Base-by-base conservation (phyloP, 1,284 basidiomycete species). In the Omphalotus olearius region DNA sequence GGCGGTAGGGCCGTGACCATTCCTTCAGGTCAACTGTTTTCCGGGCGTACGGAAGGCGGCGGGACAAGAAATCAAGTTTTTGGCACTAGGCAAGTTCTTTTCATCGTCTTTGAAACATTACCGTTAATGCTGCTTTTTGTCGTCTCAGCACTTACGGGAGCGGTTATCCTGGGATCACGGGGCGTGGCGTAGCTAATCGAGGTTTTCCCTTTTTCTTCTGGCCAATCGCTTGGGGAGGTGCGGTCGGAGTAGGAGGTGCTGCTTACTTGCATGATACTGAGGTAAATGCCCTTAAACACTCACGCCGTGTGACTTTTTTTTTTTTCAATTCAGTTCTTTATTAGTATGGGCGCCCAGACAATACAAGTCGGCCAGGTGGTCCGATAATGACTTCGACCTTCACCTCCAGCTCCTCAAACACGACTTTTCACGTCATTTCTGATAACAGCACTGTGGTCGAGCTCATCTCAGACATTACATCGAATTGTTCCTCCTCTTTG, bases 131-230 rank as follows among this genome's bases (percentile, higher is more conserved):
- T n/a, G 45, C 23, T 23, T 23, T 5, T 5, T n/a, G 43, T 17
- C 43, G 39, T 14, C 51, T 23, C 47, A 82, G 79, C 35, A 64
- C 65, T 23, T 84, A 80, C 57, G 81, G 81, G 14, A 82, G 80
- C 57, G 81, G 82, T 2, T 83, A 83, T 64, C 80, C 80, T 45
- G 72, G 73, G 4, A 42, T 66, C 1, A n/a, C 64, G 2, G 65
- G 64, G 6, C 67, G 74, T 38, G 75, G 78, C 14, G 77, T 80
- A 7, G 59, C 61, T 2, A 69, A 69, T 7, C 69, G 71, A 9
- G 70, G 70, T 1, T 82, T 82, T 59, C 80, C 80, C 0, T 83
- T 79, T 61, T 69, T 65, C 47, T 83, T 80, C 63, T 83, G 80
- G 79, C 82, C 81, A 1, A 53, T 84, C 6, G 70, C 73, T 10